Base-by-base conservation (phyloP, 2,329 filamentous ascomycete species). In the Alternaria ventricosa region DNA sequence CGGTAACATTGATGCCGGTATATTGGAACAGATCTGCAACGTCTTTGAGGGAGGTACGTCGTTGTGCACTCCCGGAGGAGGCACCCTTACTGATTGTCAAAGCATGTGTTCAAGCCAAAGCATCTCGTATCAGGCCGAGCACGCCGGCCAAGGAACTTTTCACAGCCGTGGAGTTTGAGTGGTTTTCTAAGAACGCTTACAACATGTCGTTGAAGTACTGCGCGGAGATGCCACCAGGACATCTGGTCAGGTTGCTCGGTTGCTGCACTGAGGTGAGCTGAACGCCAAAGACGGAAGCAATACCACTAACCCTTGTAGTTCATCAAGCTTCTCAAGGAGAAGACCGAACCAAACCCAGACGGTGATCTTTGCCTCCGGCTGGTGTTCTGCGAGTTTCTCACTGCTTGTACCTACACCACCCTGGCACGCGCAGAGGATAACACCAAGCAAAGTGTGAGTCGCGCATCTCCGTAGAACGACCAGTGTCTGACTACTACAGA, bases 131-230 rank as follows among this genome's bases (percentile, higher is more conserved):
- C 82, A 9, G 78, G 80, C 30, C 87, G 80, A 65, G 61, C 83
- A 74, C 59, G 30, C 59, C 85, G 1, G 61, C 85, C 0, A 71
- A 76, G 23, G 70, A 77, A 45, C 56, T 72, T 1, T 93, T 94
- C 73, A 87, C 85, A 1, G 61, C 85, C 0, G 77, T 84, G 4
- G 93, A 97, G 71, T 83, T 96, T 4, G 87, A 94, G 69, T 97
- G 93, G 93, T 94, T 97, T 75, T 90, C 90, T 41, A 90, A 90
- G 66, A 95, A 92, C 66, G 86, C 91, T 1, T 97, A 96, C 82
- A 96, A 96, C 68, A 78, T 94, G 7, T 90, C 89, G 0, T 79
- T 95, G 5, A 88, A 89, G 64, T 84, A 90, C 61, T 86, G 85
- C 68, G 83, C 84, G 2, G 82, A 86, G 1, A 90, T 90, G 84